Conservation (phyloP, 2,329 filamentous ascomycete species). For the Cladophialophora carrionii region DNA sequence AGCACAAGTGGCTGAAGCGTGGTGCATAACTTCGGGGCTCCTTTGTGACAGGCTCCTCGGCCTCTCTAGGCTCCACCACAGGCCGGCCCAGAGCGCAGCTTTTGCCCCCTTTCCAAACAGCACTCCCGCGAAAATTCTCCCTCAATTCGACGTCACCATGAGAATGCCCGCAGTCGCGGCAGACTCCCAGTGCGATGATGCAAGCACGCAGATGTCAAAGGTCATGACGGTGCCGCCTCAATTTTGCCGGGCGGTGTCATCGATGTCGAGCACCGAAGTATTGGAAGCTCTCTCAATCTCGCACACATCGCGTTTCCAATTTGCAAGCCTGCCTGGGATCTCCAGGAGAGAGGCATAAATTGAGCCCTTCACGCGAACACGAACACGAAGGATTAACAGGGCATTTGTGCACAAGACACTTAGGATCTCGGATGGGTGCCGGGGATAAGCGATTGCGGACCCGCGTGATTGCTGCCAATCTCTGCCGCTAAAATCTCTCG, state of each 20-base stretch:
- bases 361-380: conserved; percentile 9
- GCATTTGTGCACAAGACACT: background rate
- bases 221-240: background rate
- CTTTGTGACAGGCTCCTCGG: conserved; percentile 18
- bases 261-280: background rate
- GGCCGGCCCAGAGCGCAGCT: background rate
- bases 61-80: background rate
- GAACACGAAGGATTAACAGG: conserved; percentile 5
- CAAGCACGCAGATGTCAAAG: background rate
- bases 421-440: background rate
- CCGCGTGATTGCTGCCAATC: conserved; percentile 10
- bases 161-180: background rate
- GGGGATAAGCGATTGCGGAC: conserved; percentile 1
- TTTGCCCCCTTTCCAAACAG: conserved; percentile 8
- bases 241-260: background rate
- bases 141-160: conserved; percentile 4
- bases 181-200: background rate
- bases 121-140: background rate
- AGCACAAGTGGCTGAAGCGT: conserved; percentile 10
- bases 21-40: conserved; percentile 5
- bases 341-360: conserved; percentile 5
- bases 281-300: background rate
- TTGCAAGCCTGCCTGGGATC: background rate
- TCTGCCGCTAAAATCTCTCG: background rate
- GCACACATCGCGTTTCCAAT: background rate